A percentile compares a stretch with the other conserved stretches of the same genome.
phyloP scores from a whole-genome alignment of 2,329 filamentous ascomycete species.

The Shiraia sp. region DNA sequence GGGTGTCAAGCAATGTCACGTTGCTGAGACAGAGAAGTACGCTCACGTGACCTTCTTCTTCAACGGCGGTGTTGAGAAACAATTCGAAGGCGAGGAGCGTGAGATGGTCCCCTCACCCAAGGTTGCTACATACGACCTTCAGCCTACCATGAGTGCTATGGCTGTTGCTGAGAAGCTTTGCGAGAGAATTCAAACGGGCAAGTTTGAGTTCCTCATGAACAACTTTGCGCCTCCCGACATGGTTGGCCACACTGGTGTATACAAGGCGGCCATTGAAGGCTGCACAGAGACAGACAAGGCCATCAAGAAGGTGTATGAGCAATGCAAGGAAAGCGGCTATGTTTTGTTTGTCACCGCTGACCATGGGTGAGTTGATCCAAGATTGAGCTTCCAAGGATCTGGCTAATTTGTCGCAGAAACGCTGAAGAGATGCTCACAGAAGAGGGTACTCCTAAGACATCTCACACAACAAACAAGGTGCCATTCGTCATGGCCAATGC shows the following conservation, averaged over 20 bases:
- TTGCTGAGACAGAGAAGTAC: constrained; percentile 99
- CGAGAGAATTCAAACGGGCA: constrained; percentile 81
- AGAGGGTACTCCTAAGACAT: constrained; percentile 95
- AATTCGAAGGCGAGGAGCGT: constrained; percentile 86
- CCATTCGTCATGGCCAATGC: constrained; percentile 98
- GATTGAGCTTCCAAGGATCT: background rate
- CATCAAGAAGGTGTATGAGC: constrained; percentile 89
- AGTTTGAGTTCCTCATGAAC: constrained; percentile 99
- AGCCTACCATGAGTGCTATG: constrained; percentile 94
- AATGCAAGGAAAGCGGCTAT: constrained; percentile 91
- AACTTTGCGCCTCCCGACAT: constrained; percentile 99
- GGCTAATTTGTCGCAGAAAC: constrained; percentile 60
- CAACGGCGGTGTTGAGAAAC: constrained; percentile 97
- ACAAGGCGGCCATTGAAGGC: constrained; percentile 87
- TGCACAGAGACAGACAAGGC: constrained; percentile 87
- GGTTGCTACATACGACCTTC: constrained; percentile 92
- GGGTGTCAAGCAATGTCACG: constrained; percentile 87
- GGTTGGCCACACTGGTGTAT: constrained; percentile 98
- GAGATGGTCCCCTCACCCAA: constrained; percentile 95
- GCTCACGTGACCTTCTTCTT: constrained; percentile 99
- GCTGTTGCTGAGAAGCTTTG: constrained; percentile 86
- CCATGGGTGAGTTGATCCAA: constrained; percentile 67
- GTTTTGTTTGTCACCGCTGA: constrained; percentile 94
- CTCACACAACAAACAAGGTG: constrained; percentile 96
- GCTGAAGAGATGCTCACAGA: constrained; percentile 99